Conservation (phyloP, 208 protist species). For the Acanthamoeba healyi region DNA sequence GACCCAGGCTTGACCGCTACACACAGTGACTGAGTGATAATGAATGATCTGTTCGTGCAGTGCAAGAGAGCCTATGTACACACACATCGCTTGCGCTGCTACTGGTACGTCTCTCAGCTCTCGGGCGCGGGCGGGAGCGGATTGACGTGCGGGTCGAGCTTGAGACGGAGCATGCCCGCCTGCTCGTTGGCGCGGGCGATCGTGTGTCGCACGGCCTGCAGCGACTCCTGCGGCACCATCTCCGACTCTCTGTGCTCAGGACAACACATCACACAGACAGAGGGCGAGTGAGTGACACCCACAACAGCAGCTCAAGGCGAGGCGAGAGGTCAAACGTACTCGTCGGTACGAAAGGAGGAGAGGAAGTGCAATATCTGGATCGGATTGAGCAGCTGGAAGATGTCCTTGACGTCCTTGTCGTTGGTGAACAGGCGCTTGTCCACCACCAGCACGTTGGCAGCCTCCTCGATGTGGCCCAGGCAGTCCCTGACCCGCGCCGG, state of each 20-base stretch:
- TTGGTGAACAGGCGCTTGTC: slow-evolving; percentile 39
- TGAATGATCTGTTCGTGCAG: too few species aligned
- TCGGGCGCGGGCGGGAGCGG: not conserved
- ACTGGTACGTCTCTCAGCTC: too few species aligned
- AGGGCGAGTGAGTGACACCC: too few species aligned
- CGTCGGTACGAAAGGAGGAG: slow-evolving; percentile 32
- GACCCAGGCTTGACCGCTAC: not conserved
- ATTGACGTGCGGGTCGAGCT: slow-evolving; percentile 1
- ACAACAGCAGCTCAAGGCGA: too few species aligned
- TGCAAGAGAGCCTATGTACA: too few species aligned
- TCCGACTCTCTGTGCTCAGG: slow-evolving; percentile 33
- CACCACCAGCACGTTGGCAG: slow-evolving; percentile 39
- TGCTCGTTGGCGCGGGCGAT: slow-evolving; percentile 2
- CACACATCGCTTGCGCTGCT: too few species aligned
- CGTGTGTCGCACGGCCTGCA: slow-evolving; percentile 30
- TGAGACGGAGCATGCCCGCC: slow-evolving; percentile 11
- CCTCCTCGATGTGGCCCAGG: slow-evolving; percentile 56
- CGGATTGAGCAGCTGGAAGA: slow-evolving; percentile 66
- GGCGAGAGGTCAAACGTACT: too few species aligned
- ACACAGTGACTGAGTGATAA: too few species aligned
- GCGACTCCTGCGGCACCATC: slow-evolving; percentile 29
- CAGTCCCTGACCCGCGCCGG: not conserved
- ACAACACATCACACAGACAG: too few species aligned
- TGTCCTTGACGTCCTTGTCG: slow-evolving; percentile 59
- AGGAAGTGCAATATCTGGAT: slow-evolving; percentile 61